These are phyloP conservation scores for Tricladium varicosporioides DNA, from an alignment of 2,329 filamentous ascomycete species.

Conservation along the genomic window DNA sequence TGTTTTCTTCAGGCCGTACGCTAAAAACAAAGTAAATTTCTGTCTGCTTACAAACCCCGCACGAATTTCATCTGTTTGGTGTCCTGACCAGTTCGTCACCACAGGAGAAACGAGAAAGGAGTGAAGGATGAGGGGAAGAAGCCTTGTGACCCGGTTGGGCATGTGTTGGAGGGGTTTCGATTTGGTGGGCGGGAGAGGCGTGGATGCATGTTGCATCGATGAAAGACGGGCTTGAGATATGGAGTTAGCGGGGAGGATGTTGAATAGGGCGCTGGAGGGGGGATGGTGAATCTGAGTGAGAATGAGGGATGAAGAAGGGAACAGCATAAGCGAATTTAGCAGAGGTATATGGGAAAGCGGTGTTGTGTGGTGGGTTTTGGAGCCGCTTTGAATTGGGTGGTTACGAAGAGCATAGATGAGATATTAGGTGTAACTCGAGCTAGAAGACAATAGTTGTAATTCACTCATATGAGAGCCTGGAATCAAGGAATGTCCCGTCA, in stretches of 20 bases:
- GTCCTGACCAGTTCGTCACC: no score
- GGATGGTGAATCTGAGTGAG: conserved; percentile 18
- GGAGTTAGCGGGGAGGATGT: conserved; percentile 14
- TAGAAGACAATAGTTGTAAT: no score
- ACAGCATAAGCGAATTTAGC: conserved; percentile 15
- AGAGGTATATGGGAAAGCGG: conserved; percentile 19
- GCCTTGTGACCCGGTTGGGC: conserved; percentile 39
- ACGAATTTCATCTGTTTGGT: no score
- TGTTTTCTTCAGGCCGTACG: no score
- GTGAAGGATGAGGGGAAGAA: conserved; percentile 35
- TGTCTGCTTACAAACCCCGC: no score
- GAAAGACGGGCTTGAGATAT: conserved; percentile 31
- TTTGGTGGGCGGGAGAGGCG: conserved; percentile 46
- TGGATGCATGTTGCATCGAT: conserved; percentile 51
- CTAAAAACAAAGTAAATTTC: no score
- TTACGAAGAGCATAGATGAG: no score
- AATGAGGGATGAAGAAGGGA: conserved; percentile 8
- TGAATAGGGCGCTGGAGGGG: conserved; percentile 4
- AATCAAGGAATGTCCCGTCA: no score
- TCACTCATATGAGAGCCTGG: no score
- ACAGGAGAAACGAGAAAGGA: no score
- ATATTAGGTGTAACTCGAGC: no score
- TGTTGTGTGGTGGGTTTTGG: background rate
- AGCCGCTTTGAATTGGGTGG: no score
- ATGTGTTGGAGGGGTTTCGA: conserved; percentile 33